phyloP scores from a whole-genome alignment of 208 protist genomes.

The Strigomonas oncopelti region DNA sequence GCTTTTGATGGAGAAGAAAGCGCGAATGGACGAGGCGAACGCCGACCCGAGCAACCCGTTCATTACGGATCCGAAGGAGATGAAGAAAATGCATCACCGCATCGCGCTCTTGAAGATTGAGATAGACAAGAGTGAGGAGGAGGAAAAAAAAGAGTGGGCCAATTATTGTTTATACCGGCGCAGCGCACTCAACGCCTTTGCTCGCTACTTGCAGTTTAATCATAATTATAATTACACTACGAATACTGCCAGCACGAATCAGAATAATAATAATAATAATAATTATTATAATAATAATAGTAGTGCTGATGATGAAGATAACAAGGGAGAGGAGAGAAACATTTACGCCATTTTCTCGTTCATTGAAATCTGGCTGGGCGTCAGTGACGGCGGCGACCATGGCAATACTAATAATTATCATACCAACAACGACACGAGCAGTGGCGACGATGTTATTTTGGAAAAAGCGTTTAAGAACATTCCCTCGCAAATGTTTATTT shows the following conservation, averaged over 20 bases:
- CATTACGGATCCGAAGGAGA: constrained; percentile 13
- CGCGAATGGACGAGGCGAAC: too few species aligned
- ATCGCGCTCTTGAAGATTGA: constrained; percentile 49
- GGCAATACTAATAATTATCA: background rate
- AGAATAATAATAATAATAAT: background rate
- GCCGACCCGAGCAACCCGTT: too few species aligned
- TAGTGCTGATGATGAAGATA: background rate
- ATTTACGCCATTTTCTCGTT: constrained; percentile 73
- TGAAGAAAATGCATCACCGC: constrained; percentile 41
- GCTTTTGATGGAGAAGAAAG: too few species aligned
- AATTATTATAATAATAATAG: background rate
- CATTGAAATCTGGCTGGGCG: constrained; percentile 66
- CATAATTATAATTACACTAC: background rate
- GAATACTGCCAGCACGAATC: too few species aligned
- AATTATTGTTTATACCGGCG: constrained; percentile 68
- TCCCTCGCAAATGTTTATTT: constrained; percentile 56
- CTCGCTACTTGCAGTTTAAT: constrained; percentile 14
- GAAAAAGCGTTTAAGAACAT: constrained; percentile 44
- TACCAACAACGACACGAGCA: background rate
- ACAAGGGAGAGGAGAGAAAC: constrained; percentile 25
- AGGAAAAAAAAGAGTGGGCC: constrained; percentile 32
- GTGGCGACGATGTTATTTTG: constrained; percentile 35
- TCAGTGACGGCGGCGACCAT: constrained; percentile 9
- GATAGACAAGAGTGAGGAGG: constrained; percentile 45
- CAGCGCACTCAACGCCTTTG: constrained; percentile 76